These are phyloP conservation scores for Colletotrichum incanum DNA, from an alignment of 2,329 filamentous ascomycete species.

Conservation along the genomic window DNA sequence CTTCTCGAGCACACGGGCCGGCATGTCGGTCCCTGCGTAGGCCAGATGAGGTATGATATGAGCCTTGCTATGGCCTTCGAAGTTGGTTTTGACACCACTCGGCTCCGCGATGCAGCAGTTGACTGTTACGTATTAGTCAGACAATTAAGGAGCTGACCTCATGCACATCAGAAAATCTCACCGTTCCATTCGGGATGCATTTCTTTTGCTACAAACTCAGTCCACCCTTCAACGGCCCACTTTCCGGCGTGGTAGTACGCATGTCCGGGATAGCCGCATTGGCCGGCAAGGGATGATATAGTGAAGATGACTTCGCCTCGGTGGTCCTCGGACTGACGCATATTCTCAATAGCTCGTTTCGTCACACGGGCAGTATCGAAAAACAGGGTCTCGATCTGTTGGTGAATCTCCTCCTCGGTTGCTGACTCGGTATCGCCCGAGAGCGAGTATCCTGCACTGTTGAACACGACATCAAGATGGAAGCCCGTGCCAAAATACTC, in stretches of 20 bases:
- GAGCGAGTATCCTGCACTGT: slow-evolving; percentile 52
- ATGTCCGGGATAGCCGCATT: slow-evolving; percentile 44
- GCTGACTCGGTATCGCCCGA: slow-evolving; percentile 51
- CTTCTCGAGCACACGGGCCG: slow-evolving; percentile 49
- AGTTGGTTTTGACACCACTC: slow-evolving; percentile 57
- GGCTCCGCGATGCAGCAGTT: slow-evolving; percentile 61
- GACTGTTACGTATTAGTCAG: slow-evolving; percentile 52
- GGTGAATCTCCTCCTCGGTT: slow-evolving; percentile 45
- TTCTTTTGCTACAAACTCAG: slow-evolving; percentile 45
- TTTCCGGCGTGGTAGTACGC: slow-evolving; percentile 47
- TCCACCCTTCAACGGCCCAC: slow-evolving; percentile 47
- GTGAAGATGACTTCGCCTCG: slow-evolving; percentile 48
- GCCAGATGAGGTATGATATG: slow-evolving; percentile 54
- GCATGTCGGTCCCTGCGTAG: slow-evolving; percentile 54
- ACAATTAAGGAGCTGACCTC: background rate
- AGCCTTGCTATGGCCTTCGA: slow-evolving; percentile 45
- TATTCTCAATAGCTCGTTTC: slow-evolving; percentile 54
- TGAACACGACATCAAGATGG: slow-evolving; percentile 53
- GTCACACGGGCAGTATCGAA: slow-evolving; percentile 60
- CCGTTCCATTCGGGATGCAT: slow-evolving; percentile 47
- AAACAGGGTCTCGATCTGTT: slow-evolving; percentile 60
- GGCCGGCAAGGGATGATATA: slow-evolving; percentile 44
- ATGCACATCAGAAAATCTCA: background rate
- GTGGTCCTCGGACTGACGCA: slow-evolving; percentile 52
- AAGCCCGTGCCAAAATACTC: slow-evolving; percentile 51